A percentile compares a stretch with the other conserved stretches of the same genome.
phyloP scores from a whole-genome alignment of 75 land plant genomes.

The Gnetum montanum region DNA sequence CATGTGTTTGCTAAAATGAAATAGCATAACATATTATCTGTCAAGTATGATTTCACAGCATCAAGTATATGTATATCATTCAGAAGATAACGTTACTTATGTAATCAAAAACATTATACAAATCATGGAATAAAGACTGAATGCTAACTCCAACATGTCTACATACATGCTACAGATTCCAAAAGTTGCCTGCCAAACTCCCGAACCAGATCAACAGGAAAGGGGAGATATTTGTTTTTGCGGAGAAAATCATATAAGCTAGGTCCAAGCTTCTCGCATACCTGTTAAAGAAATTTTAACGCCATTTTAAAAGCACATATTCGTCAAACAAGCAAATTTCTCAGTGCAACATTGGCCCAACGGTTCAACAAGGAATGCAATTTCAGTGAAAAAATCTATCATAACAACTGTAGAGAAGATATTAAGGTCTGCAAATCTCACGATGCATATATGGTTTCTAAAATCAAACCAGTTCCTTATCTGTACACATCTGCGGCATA shows the following conservation, averaged over 20 bases:
- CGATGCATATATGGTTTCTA: slow-evolving; percentile 83
- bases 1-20: background rate
- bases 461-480: slow-evolving; percentile 81
- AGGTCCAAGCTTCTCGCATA: slow-evolving; percentile 96
- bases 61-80: slow-evolving; percentile 1
- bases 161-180: slow-evolving; percentile 86
- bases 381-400: too few relatives aligned
- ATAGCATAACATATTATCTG: background rate
- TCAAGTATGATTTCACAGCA: slow-evolving; percentile 4
- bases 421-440: slow-evolving; percentile 37
- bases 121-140: too few relatives aligned
- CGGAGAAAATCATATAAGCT: slow-evolving; percentile 81
- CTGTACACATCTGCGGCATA: slow-evolving; percentile 52
- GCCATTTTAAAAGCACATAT: too few relatives aligned
- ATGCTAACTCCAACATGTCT: too few relatives aligned
- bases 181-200: slow-evolving; percentile 84
- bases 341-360: too few relatives aligned
- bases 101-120: too few relatives aligned
- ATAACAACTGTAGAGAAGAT: too few relatives aligned
- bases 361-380: too few relatives aligned
- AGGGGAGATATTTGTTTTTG: slow-evolving; percentile 64
- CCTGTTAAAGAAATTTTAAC: slow-evolving; percentile 53
- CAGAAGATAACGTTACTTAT: too few relatives aligned
- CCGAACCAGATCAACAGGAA: slow-evolving; percentile 77
- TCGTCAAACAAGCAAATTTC: too few relatives aligned